Conservation (phyloP, 176 grass and related monocot genomes). For the Tuctoria greenei region DNA sequence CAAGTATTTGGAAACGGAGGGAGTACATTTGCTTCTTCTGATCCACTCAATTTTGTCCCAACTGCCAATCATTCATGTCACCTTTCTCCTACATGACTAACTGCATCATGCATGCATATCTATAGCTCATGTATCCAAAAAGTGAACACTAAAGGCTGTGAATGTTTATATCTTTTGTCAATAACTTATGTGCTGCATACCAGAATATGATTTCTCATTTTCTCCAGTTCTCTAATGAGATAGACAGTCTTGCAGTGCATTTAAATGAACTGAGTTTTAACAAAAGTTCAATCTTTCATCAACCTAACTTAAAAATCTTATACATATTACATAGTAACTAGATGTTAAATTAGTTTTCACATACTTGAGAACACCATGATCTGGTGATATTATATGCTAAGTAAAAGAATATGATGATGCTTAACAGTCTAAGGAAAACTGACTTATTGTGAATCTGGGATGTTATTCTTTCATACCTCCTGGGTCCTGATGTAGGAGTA, state of each 20-base stretch:
- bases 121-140: not conserved
- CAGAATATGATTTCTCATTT: not conserved
- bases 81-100: not conserved
- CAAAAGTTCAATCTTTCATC: not conserved
- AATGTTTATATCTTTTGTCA: slow-evolving; percentile 5
- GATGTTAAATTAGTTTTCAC: too few relatives aligned
- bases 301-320: slow-evolving; percentile 8
- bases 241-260: not conserved
- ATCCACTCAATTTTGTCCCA: not conserved
- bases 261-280: not conserved
- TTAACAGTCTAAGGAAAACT: not conserved
- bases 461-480: slow-evolving; percentile 4
- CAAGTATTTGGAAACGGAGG: too few relatives aligned
- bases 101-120: not conserved
- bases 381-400: too few relatives aligned
- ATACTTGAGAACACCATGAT: too few relatives aligned
- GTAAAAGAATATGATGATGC: not conserved
- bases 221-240: slow-evolving; percentile 12
- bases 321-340: not conserved
- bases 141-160: not conserved
- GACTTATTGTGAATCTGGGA: not conserved
- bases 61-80: not conserved
- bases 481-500: not conserved
- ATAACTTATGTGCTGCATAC: not conserved
- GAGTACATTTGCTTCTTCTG: not conserved